Base-by-base conservation (phyloP, 768 basidiomycete genomes). In the Exsudoporus frostii region DNA sequence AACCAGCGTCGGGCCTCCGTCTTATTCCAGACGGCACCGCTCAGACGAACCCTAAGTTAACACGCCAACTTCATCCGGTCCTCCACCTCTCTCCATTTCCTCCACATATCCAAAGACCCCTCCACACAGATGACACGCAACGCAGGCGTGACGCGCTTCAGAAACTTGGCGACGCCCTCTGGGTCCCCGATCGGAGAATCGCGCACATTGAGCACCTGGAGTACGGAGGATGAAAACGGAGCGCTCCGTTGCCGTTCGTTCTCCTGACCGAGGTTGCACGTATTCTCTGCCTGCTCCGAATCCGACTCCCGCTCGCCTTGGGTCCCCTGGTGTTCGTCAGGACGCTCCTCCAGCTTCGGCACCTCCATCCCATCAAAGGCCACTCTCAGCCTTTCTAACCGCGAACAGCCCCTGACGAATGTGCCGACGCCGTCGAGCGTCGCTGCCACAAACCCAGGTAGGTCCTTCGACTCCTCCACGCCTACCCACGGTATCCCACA, bases 51-150 rank as follows among this genome's bases (percentile, higher is more conserved):
- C n/a, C n/a, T n/a, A n/a, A n/a, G n/a, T n/a, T n/a, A n/a, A n/a
- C n/a, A n/a, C n/a, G n/a, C n/a, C n/a, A 60, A 45, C 34, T 52
- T 58, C 55, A 65, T 65, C 34, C 54, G 51, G 22, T 64, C 52
- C 33, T 66, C 64, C 25, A 66, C 64, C 8, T 66, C 65, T 37
- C 60, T 55, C 66, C 66, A 67, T 20, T 54, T 70, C n/a, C 43
- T 58, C 66, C 63, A 68, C 47, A 65, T 58, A 15, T 67, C 68
- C 54, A 65, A 39, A 22, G 58, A 56, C 2, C 63, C 66, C 22
- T 67, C 66, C 13, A 67, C 63, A 37, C 55, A 57, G 11, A 68
- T 64, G 3, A 56, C 55, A 9, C 60, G 61, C 57, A 71, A 45
- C 7, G 51, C 53, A 5, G 68, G 68, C 1, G 66, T 61, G 19